Evolutionary conservation across 139 green algal species (phyloP), one percentile per base, ranked within the genome.

Genomic region (Tetradesmus obliquus): DNA sequence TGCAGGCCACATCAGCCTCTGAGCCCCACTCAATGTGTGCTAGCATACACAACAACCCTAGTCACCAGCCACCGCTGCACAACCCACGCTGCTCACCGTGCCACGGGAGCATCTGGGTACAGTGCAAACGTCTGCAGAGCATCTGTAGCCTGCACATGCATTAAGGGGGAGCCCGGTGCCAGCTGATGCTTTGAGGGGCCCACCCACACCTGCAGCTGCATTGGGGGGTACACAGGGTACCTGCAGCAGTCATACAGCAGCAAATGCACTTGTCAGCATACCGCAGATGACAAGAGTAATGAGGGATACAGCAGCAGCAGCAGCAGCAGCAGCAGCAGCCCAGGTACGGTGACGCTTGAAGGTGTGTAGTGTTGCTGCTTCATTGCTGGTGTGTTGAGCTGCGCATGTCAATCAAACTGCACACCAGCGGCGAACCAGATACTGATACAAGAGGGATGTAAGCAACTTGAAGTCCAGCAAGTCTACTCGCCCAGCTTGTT

Each of bases 71-170:
- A 32, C 32, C 32, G 32, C 32, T 45, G 32, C 32, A 45, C 32
- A 45, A 45, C 32, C 32, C 32, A 45, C 32, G 32, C 32, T 45
- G 32, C 86, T 53, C 45, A 90, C 86, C 86, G 79, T 12, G 19
- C 86, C 55, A 69, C 86, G 6, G 86, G 86, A 5, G 86, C 86
- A 55, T 90, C 7, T 54, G 71, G 86, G 8, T 84, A 22, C 0
- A 91, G 55, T 54, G 88, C 76, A 91, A 91, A 91, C 20, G 88
- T 86, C 79, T 91, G 88, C 76, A 91, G n/a, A 8, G 76, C 88
- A 80, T 86, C 88, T 54, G 88, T 81, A 5, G 88, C 55, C 79
- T 80, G 79, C 76, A 91, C 72, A 3, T 84, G 81, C 20, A 86
- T 51, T 3, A 83, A 3, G 2, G 55, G 76, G 0, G 71, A 79